Percentiles rank a stretch among this genome's conserved stretches.
Evolutionary conservation across 176 grass and related monocot genomes (phyloP).

Genomic region (Thinopyrum elongatum): DNA sequence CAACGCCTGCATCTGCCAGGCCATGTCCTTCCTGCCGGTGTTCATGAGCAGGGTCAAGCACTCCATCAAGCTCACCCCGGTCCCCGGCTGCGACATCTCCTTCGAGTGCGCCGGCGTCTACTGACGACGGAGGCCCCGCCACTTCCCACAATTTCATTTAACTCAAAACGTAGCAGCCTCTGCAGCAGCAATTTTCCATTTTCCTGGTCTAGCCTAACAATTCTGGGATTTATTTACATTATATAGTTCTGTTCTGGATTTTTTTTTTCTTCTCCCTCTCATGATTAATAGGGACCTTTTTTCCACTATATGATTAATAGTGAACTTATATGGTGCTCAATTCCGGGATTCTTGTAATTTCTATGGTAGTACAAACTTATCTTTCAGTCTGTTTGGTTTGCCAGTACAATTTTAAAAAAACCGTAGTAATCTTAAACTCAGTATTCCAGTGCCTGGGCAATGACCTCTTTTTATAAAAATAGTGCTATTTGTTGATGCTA

Average conservation of each 20-base stretch:
- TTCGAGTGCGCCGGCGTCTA: conserved; percentile 54
- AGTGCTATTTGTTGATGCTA: too few relatives aligned
- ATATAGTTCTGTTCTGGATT: not conserved
- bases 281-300: not conserved
- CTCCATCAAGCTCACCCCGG: conserved; percentile 57
- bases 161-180: not conserved
- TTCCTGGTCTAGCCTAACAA: not conserved
- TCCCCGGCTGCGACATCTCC: conserved; percentile 63
- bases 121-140: not conserved
- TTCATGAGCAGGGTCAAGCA: conserved; percentile 78
- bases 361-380: too few relatives aligned
- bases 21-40: conserved; percentile 56
- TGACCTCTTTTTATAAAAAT: too few relatives aligned
- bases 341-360: not conserved
- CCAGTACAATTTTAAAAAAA: too few relatives aligned
- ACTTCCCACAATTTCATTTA: not conserved
- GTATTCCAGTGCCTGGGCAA: too few relatives aligned
- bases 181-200: conserved; percentile 9
- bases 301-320: not conserved
- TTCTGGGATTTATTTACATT: too few relatives aligned
- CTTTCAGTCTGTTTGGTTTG: too few relatives aligned
- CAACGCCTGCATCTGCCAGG: conserved; percentile 73
- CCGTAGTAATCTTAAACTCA: too few relatives aligned
- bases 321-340: too few relatives aligned
- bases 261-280: not conserved